Base-by-base conservation (phyloP, 805 yeast species). In the Priceomyces fermenticarens region DNA sequence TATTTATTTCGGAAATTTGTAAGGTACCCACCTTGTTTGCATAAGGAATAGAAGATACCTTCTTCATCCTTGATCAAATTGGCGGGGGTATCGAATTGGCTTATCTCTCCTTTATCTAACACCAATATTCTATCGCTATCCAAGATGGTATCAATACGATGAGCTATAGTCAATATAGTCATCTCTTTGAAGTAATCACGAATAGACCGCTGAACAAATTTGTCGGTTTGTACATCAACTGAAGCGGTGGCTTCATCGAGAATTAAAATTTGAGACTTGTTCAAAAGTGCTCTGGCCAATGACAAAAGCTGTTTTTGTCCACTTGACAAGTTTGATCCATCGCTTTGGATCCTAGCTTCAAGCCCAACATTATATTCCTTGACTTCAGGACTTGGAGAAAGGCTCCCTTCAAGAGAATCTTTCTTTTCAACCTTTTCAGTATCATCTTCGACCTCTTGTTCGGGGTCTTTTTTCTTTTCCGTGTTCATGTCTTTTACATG, bases 401-500 rank as follows among this genome's bases (percentile, higher is more conserved):
- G n/a, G n/a, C n/a, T n/a, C n/a, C n/a, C n/a, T n/a, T n/a, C n/a
- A n/a, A n/a, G n/a, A n/a, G n/a, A n/a, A n/a, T n/a, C 40, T n/a
- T n/a, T n/a, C n/a, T 28, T 65, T 67, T 3, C 67, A n/a, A n/a
- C n/a, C n/a, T n/a, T n/a, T n/a, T n/a, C n/a, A n/a, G n/a, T n/a
- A n/a, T 93, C 77, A 66, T 93, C 99, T 54, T 91, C 97, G 40
- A n/a, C n/a, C n/a, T 93, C 97, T 68, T 93, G 99, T 33, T 80
- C 72, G 41, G 10, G 40, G n/a, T n/a, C n/a, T n/a, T n/a, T n/a
- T 50, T 20, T 52, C 58, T 26, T 48, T 14, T 34, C 36, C n/a
- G 74, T 64, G 38, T 75, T 75, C 78, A 82, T 76, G n/a, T 52
- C 50, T 36, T 67, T 46, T 11, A 89, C 69, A 53, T 85, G 93